These are phyloP conservation scores for Phytophthora cajani DNA, from an alignment of 352 stramenopile genomes.

Conservation along the genomic window DNA sequence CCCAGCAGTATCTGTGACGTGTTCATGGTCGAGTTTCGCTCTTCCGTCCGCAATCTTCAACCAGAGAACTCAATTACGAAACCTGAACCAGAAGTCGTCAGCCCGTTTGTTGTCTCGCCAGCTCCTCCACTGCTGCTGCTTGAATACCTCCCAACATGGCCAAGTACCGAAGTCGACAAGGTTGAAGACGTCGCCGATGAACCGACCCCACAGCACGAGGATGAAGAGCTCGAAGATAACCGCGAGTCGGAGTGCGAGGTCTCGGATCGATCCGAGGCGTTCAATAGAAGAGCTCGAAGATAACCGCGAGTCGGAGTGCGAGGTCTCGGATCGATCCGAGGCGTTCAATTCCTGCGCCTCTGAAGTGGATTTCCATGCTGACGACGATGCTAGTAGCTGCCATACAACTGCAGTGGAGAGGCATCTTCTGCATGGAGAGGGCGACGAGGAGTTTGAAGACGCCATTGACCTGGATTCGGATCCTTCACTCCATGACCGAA, in stretches of 20 bases:
- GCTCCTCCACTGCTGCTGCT: constrained; percentile 20
- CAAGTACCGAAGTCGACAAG: neutral
- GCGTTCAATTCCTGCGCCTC: constrained; percentile 37
- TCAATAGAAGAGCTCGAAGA: constrained; percentile 22
- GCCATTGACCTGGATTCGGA: constrained; percentile 14
- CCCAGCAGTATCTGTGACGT: neutral
- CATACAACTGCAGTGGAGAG: neutral
- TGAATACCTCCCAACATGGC: constrained; percentile 16
- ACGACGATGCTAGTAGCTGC: neutral
- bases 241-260: constrained; percentile 24
- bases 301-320: constrained; percentile 20
- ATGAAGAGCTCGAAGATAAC: constrained; percentile 9
- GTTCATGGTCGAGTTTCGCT: neutral
- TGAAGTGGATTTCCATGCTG: constrained; percentile 9
- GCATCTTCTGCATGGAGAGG: neutral
- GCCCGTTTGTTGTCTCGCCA: neutral
- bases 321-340: constrained; percentile 23
- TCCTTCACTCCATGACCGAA: neutral
- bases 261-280: constrained; percentile 25
- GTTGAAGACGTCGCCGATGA: neutral
- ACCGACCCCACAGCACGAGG: neutral
- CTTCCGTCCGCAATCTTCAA: neutral
- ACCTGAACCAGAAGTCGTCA: neutral
- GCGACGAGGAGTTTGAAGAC: constrained; percentile 31
- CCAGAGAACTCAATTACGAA: neutral